phyloP scores from a whole-genome alignment of 352 stramenopile genomes.

The Phytophthora idaei region DNA sequence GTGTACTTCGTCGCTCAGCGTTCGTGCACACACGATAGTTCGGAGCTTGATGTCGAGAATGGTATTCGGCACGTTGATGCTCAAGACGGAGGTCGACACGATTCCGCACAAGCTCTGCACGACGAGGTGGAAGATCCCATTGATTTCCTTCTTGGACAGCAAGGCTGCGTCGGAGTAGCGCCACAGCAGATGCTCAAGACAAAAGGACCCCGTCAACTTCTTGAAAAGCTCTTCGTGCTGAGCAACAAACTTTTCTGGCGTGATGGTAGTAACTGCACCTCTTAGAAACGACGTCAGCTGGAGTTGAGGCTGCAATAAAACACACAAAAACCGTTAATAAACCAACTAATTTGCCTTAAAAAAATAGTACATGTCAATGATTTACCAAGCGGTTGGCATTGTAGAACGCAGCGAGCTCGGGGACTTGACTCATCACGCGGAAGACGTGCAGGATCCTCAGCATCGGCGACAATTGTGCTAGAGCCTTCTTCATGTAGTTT shows the following conservation, averaged over 20 bases:
- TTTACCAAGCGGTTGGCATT: constrained; percentile 78
- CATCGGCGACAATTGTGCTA: constrained; percentile 69
- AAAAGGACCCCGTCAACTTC: constrained; percentile 76
- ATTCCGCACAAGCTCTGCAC: constrained; percentile 80
- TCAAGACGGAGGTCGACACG: constrained; percentile 64
- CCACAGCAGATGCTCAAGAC: constrained; percentile 75
- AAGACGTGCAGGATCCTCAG: constrained; percentile 78
- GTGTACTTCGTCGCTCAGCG: constrained; percentile 74
- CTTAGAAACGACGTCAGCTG: constrained; percentile 76
- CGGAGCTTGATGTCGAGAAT: constrained; percentile 77
- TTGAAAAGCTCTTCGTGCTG: constrained; percentile 86
- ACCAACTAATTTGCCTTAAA: not conserved
- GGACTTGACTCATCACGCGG: constrained; percentile 72
- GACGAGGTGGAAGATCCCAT: constrained; percentile 79
- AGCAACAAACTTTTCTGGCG: constrained; percentile 70
- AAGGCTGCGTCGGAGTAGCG: constrained; percentile 73
- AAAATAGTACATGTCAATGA: not conserved
- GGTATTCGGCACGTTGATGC: constrained; percentile 53
- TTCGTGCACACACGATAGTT: constrained; percentile 61
- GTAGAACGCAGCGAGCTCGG: constrained; percentile 77
- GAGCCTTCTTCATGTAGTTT: constrained; percentile 73
- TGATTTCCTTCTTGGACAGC: constrained; percentile 82
- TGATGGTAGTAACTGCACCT: constrained; percentile 73
- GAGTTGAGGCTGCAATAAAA: constrained; percentile 59
- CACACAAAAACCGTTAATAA: constrained; percentile 3